phyloP scores from a whole-genome alignment of 108 stramenopile species.

The Cyclotella choctawhatcheeana region DNA sequence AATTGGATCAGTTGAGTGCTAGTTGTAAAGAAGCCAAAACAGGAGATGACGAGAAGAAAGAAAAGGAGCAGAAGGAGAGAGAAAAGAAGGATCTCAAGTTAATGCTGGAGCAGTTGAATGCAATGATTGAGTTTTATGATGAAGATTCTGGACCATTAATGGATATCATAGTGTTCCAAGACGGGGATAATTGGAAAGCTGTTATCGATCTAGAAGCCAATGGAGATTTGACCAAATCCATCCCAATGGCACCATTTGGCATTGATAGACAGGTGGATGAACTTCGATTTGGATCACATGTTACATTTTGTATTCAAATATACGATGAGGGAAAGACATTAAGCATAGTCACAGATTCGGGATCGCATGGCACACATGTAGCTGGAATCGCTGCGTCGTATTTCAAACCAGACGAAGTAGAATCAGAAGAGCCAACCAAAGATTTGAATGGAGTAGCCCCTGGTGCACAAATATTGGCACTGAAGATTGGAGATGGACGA shows the following conservation, averaged over 20 bases:
- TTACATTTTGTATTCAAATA: conserved; percentile 76
- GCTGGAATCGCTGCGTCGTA: conserved; percentile 85
- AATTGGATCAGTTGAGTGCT: conserved; percentile 40
- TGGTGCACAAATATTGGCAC: conserved; percentile 84
- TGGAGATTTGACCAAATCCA: conserved; percentile 64
- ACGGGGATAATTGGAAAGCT: conserved; percentile 62
- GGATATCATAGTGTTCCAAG: conserved; percentile 77
- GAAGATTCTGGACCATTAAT: conserved; percentile 80
- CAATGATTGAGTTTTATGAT: conserved; percentile 25
- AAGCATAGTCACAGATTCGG: conserved; percentile 82
- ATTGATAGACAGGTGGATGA: conserved; percentile 57
- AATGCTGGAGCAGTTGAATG: conserved; percentile 21
- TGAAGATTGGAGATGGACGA: conserved; percentile 92
- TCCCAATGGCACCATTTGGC: conserved; percentile 68
- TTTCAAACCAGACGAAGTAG: conserved; percentile 23
- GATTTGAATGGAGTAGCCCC: conserved; percentile 88
- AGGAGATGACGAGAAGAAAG: neutral
- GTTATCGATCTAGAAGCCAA: conserved; percentile 62
- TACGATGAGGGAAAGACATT: conserved; percentile 78
- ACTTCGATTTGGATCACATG: conserved; percentile 55
- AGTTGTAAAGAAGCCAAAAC: neutral
- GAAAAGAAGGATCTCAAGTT: conserved; percentile 26
- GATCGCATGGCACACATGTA: conserved; percentile 94
- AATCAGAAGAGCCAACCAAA: conserved; percentile 7
- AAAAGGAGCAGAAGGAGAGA: neutral